Conservation (phyloP, 345 rosid genomes). For the Moricandia arvensis region DNA sequence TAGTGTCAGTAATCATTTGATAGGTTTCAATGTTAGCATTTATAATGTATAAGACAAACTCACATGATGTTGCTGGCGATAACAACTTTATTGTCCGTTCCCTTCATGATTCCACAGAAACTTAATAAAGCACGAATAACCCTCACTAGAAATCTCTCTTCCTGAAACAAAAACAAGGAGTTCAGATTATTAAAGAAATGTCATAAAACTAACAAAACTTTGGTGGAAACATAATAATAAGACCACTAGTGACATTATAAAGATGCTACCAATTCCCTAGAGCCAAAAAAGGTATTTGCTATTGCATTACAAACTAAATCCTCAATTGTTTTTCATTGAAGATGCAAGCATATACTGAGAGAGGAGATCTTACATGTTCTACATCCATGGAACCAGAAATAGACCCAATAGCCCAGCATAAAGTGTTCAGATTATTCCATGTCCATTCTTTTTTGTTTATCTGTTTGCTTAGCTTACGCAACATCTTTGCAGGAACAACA, state of each 20-base stretch:
- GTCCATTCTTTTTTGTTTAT: constrained; percentile 91
- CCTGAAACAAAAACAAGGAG: constrained; percentile 47
- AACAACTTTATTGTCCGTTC: constrained; percentile 96
- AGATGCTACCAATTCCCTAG: neutral
- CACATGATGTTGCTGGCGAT: constrained; percentile 98
- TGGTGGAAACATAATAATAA: neutral
- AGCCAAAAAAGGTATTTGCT: neutral
- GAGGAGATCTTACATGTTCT: constrained; percentile 61
- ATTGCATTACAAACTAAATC: constrained; percentile 4
- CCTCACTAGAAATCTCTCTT: constrained; percentile 91
- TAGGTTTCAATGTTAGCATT: neutral
- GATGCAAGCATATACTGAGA: constrained; percentile 10
- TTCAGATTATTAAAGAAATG: neutral
- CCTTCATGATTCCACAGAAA: constrained; percentile 86
- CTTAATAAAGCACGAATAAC: constrained; percentile 87
- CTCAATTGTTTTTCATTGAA: neutral
- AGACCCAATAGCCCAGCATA: constrained; percentile 99
- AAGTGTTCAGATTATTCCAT: constrained; percentile 89
- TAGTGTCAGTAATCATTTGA: neutral
- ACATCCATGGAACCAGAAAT: constrained; percentile 98
- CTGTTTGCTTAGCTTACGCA: constrained; percentile 88
- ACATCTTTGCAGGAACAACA: constrained; percentile 56
- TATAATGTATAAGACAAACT: constrained; percentile 33
- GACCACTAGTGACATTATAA: neutral
- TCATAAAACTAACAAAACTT: neutral